Conservation (phyloP, 768 basidiomycete genomes). For the Clitopilus passeckerianus region DNA sequence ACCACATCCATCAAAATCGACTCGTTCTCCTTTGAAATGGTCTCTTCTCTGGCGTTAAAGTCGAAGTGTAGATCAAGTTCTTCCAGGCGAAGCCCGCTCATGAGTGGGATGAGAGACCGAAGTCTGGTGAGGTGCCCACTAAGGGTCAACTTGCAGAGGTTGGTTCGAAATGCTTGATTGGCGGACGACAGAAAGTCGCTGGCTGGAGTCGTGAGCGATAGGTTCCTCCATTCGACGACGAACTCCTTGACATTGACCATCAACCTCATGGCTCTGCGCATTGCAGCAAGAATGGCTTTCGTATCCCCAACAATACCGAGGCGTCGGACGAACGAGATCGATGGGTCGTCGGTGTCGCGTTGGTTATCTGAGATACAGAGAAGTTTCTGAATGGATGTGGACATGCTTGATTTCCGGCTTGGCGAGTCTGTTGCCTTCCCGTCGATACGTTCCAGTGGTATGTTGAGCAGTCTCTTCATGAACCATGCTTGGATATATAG, state of each 20-base stretch:
- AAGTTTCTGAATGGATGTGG: neutral
- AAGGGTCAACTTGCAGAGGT: neutral
- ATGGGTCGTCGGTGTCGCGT: neutral
- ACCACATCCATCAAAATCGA: neutral
- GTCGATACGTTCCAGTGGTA: neutral
- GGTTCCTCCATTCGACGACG: constrained; percentile 1
- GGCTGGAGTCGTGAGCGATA: neutral
- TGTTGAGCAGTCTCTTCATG: constrained; percentile 20
- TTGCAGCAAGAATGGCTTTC: neutral
- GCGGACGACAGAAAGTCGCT: neutral
- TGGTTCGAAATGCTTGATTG: neutral
- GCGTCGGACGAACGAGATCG: neutral
- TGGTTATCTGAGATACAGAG: neutral
- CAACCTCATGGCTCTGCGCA: neutral
- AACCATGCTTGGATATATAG: constrained; percentile 31
- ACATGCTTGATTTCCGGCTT: neutral
- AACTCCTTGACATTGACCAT: constrained; percentile 1
- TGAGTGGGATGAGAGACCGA: neutral
- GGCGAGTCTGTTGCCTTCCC: neutral
- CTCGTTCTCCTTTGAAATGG: neutral
- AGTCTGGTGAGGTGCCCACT: neutral
- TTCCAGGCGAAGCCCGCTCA: neutral
- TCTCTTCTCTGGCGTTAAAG: neutral
- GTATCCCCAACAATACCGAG: neutral
- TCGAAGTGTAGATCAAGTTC: neutral